Conservation (phyloP, 768 basidiomycete species). For the Trametes elegans region DNA sequence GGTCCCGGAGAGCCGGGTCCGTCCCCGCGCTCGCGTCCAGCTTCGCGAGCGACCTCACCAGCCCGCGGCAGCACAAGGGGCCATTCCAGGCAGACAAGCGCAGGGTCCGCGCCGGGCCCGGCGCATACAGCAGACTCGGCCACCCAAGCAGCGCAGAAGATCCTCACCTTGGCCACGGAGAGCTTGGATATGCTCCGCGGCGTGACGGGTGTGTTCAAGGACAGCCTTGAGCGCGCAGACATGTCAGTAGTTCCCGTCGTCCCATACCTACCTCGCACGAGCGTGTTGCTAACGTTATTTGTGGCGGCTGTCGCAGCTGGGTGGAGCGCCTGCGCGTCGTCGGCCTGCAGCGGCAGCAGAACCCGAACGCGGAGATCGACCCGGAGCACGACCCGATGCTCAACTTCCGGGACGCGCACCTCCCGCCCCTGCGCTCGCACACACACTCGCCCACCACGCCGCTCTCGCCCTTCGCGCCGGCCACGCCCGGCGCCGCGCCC, state of each 20-base stretch:
- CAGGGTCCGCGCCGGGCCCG: not conserved
- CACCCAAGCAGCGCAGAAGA: slow-evolving; percentile 72
- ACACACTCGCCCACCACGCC: slow-evolving; percentile 8
- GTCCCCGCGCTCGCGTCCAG: slow-evolving; percentile 25
- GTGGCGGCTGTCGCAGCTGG: slow-evolving; percentile 50
- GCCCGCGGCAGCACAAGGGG: slow-evolving; percentile 15
- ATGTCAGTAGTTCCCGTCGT: slow-evolving; percentile 48
- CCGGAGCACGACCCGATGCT: slow-evolving; percentile 16
- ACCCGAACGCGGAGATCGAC: slow-evolving; percentile 12
- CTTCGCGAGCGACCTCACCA: slow-evolving; percentile 32
- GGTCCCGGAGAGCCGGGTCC: slow-evolving; percentile 30
- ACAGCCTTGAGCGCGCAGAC: slow-evolving; percentile 85
- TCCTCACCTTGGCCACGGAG: slow-evolving; percentile 83
- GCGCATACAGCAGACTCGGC: slow-evolving; percentile 52
- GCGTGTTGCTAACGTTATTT: not conserved
- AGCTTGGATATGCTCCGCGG: slow-evolving; percentile 91
- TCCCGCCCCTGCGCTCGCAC: slow-evolving; percentile 10
- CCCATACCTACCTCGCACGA: slow-evolving; percentile 12
- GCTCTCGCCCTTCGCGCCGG: slow-evolving; percentile 12
- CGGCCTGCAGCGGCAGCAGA: slow-evolving; percentile 61
- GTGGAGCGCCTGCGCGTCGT: slow-evolving; percentile 77
- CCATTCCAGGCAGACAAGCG: slow-evolving; percentile 27
- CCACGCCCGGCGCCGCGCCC: slow-evolving; percentile 4
- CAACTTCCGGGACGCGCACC: slow-evolving; percentile 15
- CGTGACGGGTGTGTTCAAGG: slow-evolving; percentile 84